Base-by-base conservation (phyloP, 2,329 filamentous ascomycete genomes). In the Didymella keratinophila region DNA sequence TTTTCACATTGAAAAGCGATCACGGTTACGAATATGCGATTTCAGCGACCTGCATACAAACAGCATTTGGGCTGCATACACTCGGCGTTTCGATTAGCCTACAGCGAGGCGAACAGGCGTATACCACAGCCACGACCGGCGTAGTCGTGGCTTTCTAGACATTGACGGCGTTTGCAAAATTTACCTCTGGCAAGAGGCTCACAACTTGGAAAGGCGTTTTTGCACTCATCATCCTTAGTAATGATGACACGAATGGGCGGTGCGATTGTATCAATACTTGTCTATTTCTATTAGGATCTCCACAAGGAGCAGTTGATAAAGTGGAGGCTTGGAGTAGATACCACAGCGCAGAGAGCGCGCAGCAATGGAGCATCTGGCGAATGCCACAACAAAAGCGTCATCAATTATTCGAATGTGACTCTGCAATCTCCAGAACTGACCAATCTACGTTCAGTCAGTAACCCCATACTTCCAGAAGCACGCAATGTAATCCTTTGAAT, bases 41-140 rank as follows among this genome's bases (percentile, higher is more conserved):
- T 64, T 68, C 65, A 72, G 67, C 69, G 71, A 70, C 61, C 66
- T 67, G 68, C 68, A 72, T 72, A 66, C 56, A 64, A 61, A 58
- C 60, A 66, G 68, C 70, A 75, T 76, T 69, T 70, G 66, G 69
- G 67, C 65, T 74, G 69, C 72, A 75, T 74, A 61, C 52, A 67
- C 55, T 56, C 60, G 73, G 73, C 72, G 73, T 74, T 65, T 63
- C 60, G 52, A 60, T 56, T 58, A 55, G 64, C 53, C 56, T 64
- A 63, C 62, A 68, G 69, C 71, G 66, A 70, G 72, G 72, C 70
- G 73, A 71, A 69, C 50, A 66, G 72, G 73, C 71, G 70, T 64
- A 66, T 54, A 69, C 54, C 61, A 64, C 65, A 60, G 64, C 49
- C 50, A 58, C 56, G 56, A 58, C 68, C 64, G 68, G 70, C 68